These are phyloP conservation scores for Globisporangium barbulae DNA, from an alignment of 352 stramenopile genomes.

Conservation along the genomic window DNA sequence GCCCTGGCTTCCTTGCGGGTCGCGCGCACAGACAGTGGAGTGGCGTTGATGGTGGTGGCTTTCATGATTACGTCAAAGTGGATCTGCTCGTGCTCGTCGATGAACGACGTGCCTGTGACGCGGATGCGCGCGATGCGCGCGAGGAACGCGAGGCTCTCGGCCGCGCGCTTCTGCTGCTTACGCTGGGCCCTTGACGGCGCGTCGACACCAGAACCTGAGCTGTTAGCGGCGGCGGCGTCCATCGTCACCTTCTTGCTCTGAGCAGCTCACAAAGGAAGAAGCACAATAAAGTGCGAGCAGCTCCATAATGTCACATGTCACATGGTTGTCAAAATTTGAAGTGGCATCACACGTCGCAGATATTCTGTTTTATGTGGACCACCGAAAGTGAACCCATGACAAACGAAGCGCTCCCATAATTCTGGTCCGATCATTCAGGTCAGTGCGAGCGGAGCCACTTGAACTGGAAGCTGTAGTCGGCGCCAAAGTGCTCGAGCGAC, in stretches of 20 bases:
- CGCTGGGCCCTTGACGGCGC: constrained; percentile 7
- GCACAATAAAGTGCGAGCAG: background rate
- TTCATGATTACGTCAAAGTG: constrained; percentile 16
- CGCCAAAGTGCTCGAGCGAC: constrained; percentile 30
- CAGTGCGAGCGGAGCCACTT: background rate
- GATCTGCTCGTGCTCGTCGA: constrained; percentile 16
- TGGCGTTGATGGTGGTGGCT: background rate
- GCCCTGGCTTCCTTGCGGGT: constrained; percentile 12
- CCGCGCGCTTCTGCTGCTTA: constrained; percentile 14
- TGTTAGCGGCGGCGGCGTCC: background rate
- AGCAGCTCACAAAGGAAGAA: background rate
- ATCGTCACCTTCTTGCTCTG: background rate
- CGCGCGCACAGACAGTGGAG: constrained; percentile 6
- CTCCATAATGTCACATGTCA: background rate
- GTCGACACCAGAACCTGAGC: no score
- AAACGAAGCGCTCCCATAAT: no score
- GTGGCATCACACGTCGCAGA: no score
- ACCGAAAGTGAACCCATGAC: background rate
- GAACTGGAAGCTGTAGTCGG: constrained; percentile 5
- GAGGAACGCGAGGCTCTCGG: constrained; percentile 15
- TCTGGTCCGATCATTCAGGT: background rate
- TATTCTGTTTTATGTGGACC: no score
- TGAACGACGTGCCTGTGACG: constrained; percentile 8
- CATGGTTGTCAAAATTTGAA: background rate
- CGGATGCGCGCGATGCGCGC: constrained; percentile 9